A percentile compares a stretch with the other conserved stretches of the same genome.
phyloP scores from a whole-genome alignment of 768 basidiomycete genomes.

The Trametes punicea region DNA sequence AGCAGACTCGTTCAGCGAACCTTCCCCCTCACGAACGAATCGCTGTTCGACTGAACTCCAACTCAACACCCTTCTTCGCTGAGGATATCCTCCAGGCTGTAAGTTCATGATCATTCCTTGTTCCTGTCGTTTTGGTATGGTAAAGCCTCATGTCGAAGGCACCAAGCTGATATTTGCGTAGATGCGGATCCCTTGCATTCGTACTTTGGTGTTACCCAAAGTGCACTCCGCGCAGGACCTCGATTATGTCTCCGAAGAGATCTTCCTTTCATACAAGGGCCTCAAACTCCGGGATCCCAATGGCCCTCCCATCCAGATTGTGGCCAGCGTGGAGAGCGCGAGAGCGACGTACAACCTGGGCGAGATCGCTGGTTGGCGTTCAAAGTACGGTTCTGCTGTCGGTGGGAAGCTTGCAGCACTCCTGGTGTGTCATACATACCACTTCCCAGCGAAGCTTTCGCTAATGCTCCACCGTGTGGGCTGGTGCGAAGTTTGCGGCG shows the following conservation, averaged over 20 bases:
- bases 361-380: slow-evolving; percentile 69
- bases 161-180: slow-evolving; percentile 21
- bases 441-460: no score
- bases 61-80: slow-evolving; percentile 60
- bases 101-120: no score
- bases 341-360: slow-evolving; percentile 61
- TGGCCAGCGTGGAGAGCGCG: slow-evolving; percentile 88
- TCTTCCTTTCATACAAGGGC: slow-evolving; percentile 34
- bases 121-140: no score
- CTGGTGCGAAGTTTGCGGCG: slow-evolving; percentile 97
- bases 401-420: slow-evolving; percentile 62
- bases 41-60: slow-evolving; percentile 69
- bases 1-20: slow-evolving; percentile 14
- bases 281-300: slow-evolving; percentile 19
- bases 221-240: slow-evolving; percentile 70
- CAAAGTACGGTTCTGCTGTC: slow-evolving; percentile 37
- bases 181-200: slow-evolving; percentile 46
- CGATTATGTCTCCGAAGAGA: slow-evolving; percentile 49
- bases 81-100: slow-evolving; percentile 64
- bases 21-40: slow-evolving; percentile 49
- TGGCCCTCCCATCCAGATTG: slow-evolving; percentile 46
- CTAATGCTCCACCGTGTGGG: no score
- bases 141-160: neutral
- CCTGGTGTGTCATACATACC: slow-evolving; percentile 46
- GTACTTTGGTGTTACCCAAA: slow-evolving; percentile 82